Evolutionary conservation across 768 basidiomycete genomes (phyloP).

Genomic region (Xanthoconium purpureum): DNA sequence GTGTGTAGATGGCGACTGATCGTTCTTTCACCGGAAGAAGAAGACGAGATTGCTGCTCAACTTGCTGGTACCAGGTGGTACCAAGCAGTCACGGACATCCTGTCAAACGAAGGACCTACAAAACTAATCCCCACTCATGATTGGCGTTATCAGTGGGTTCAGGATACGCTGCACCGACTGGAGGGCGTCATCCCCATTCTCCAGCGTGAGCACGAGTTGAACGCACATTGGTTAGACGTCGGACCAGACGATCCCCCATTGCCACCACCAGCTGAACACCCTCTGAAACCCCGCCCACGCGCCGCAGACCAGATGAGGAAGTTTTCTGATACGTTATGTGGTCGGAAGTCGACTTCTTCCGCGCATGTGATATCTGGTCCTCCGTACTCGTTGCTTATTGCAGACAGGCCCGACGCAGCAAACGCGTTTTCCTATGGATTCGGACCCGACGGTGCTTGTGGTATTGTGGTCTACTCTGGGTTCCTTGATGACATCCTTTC

Average conservation of each 20-base stretch:
- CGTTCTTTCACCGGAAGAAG: slow-evolving; percentile 87
- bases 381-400: slow-evolving; percentile 86
- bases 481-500: slow-evolving; percentile 85
- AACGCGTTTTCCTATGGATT: slow-evolving; percentile 98
- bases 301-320: slow-evolving; percentile 68
- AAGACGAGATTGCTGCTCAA: slow-evolving; percentile 81
- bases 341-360: slow-evolving; percentile 39
- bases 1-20: slow-evolving; percentile 75
- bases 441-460: slow-evolving; percentile 86
- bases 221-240: slow-evolving; percentile 54
- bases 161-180: slow-evolving; percentile 69
- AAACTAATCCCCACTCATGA: slow-evolving; percentile 69
- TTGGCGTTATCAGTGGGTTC: slow-evolving; percentile 91
- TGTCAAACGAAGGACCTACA: slow-evolving; percentile 61
- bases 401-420: slow-evolving; percentile 76
- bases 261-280: slow-evolving; percentile 80
- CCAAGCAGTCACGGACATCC: slow-evolving; percentile 73
- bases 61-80: slow-evolving; percentile 88
- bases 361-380: slow-evolving; percentile 70
- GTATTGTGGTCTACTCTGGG: slow-evolving; percentile 92
- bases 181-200: slow-evolving; percentile 72
- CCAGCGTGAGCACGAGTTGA: slow-evolving; percentile 53
- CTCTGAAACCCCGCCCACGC: slow-evolving; percentile 79
- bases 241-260: slow-evolving; percentile 52
- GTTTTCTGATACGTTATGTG: slow-evolving; percentile 48